Evolutionary conservation across 441 rosid species (phyloP).

Genomic region (Omphalea diandra): DNA sequence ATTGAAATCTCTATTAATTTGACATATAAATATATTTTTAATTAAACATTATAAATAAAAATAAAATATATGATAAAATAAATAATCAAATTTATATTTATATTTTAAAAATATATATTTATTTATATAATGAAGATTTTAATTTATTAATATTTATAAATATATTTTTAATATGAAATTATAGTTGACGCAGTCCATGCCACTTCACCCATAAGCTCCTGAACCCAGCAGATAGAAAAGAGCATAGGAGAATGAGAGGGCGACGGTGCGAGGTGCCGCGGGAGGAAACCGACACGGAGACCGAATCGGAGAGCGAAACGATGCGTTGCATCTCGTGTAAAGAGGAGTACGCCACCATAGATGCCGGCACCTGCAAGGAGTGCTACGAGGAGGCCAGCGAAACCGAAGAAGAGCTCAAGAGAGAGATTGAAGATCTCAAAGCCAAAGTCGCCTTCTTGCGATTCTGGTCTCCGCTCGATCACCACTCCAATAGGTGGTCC

Average conservation of each 20-base stretch:
- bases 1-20: too few species aligned
- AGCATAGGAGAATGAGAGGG: slow-evolving; percentile 16
- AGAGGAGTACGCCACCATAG: slow-evolving; percentile 48
- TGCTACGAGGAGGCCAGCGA: slow-evolving; percentile 88
- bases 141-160: too few species aligned
- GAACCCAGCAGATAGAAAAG: too few species aligned
- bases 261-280: slow-evolving; percentile 12
- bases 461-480: slow-evolving; percentile 51
- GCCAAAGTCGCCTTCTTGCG: slow-evolving; percentile 68
- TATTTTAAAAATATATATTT: too few species aligned
- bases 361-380: slow-evolving; percentile 92
- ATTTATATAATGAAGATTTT: too few species aligned
- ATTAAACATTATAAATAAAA: too few species aligned
- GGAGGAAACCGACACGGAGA: slow-evolving; percentile 28
- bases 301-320: slow-evolving; percentile 39
- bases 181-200: too few species aligned
- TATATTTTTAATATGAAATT: too few species aligned
- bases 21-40: too few species aligned
- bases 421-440: slow-evolving; percentile 79
- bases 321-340: slow-evolving; percentile 76
- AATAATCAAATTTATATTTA: too few species aligned
- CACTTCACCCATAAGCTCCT: background rate
- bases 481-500: slow-evolving; percentile 14
- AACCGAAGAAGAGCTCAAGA: slow-evolving; percentile 84
- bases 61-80: too few species aligned